phyloP scores from a whole-genome alignment of 2,329 filamentous ascomycete species.

The Colletotrichum graminicola region DNA sequence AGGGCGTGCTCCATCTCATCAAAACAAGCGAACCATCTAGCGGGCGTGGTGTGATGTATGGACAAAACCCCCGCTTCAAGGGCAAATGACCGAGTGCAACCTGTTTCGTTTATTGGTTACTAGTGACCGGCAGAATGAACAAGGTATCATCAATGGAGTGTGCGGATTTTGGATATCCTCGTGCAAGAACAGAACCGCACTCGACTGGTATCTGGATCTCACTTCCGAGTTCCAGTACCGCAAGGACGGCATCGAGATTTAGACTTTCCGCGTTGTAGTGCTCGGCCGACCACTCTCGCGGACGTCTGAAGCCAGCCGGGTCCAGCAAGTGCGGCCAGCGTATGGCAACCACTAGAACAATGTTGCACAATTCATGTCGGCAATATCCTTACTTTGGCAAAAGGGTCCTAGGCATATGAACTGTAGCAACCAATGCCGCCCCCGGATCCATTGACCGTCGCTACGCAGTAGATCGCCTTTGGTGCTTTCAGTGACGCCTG shows the following conservation, averaged over 20 bases:
- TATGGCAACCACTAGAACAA: conserved; percentile 12
- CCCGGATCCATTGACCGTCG: conserved; percentile 20
- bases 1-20: conserved; percentile 8
- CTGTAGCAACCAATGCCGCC: conserved; percentile 1
- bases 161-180: background rate
- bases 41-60: conserved; percentile 9
- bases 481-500: conserved; percentile 19
- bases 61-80: background rate
- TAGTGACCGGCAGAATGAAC: conserved; percentile 7
- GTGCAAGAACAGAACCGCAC: background rate
- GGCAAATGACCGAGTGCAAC: background rate
- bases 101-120: background rate
- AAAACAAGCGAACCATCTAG: conserved; percentile 8
- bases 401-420: background rate
- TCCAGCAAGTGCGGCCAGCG: background rate
- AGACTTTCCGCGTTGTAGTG: background rate
- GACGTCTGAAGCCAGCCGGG: background rate
- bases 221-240: background rate
- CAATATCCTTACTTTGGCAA: conserved; percentile 23
- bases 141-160: background rate
- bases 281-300: background rate
- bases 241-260: background rate
- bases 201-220: background rate
- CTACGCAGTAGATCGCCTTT: conserved; percentile 14
- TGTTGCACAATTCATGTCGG: conserved; percentile 8